Evolutionary conservation across 495 filamentous ascomycete species (phyloP).

Genomic region (Diplogelasinospora grovesii): DNA sequence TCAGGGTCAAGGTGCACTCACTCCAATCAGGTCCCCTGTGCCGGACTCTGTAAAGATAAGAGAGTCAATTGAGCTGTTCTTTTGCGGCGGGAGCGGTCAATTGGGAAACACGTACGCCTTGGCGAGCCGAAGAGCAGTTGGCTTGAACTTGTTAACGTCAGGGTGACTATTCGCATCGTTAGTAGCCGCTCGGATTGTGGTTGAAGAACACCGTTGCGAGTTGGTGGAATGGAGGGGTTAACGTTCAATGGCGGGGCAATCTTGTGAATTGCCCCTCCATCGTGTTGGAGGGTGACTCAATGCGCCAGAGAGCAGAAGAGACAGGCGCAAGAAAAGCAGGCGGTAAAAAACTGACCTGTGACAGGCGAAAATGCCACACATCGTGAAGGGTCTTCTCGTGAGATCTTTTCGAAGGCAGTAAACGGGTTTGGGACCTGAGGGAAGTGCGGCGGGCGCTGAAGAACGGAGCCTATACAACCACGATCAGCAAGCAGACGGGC

Average conservation of each 20-base stretch:
- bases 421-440: conserved; percentile 10
- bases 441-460: conserved; percentile 13
- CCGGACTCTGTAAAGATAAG: conserved; percentile 63
- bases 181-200: conserved; percentile 2
- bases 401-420: conserved; percentile 1
- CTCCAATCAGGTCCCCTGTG: conserved; percentile 99
- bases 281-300: neutral
- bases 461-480: conserved; percentile 19
- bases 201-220: no score
- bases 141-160: conserved; percentile 94
- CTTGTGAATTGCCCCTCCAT: conserved; percentile 27
- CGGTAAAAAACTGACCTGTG: conserved; percentile 58
- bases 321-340: conserved; percentile 2
- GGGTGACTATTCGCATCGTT: conserved; percentile 62
- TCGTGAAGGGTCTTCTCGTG: conserved; percentile 28
- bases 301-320: neutral
- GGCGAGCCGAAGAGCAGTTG: conserved; percentile 87
- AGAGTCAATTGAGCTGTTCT: conserved; percentile 32
- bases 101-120: conserved; percentile 66
- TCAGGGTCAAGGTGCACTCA: conserved; percentile 44
- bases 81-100: conserved; percentile 7
- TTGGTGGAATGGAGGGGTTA: conserved; percentile 1
- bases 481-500: conserved; percentile 15
- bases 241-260: conserved; percentile 13
- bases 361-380: conserved; percentile 91